Percentiles rank a stretch among this genome's conserved stretches.
Conservation (phyloP, 116 monocot genomes). For the Posidonia oceanica region DNA sequence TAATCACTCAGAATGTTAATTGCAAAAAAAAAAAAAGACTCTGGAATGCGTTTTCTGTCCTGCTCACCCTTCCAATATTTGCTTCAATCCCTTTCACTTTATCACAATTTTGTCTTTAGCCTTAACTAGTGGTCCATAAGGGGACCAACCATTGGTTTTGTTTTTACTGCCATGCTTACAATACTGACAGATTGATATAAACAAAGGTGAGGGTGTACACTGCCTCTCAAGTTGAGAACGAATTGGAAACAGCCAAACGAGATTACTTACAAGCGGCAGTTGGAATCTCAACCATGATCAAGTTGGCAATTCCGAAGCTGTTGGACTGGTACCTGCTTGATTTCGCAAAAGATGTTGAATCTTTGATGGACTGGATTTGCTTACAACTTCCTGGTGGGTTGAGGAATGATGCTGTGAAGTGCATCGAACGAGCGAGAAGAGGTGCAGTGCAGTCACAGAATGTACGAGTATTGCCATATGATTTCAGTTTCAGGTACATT, state of each 20-base stretch:
- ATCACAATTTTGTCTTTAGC: neutral
- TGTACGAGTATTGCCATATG: conserved; percentile 61
- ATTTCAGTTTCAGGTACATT: conserved; percentile 88
- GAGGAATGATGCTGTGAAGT: conserved; percentile 55
- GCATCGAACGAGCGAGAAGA: conserved; percentile 43
- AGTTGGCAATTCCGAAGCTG: conserved; percentile 63
- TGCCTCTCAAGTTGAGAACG: conserved; percentile 62
- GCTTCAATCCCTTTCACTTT: neutral
- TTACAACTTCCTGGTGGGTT: conserved; percentile 52
- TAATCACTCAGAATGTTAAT: no score
- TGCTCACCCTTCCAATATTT: neutral
- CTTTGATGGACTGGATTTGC: conserved; percentile 81
- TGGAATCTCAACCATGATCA: conserved; percentile 35
- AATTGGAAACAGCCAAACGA: conserved; percentile 72
- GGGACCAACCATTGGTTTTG: neutral
- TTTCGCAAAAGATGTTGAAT: conserved; percentile 79
- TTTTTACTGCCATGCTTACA: neutral
- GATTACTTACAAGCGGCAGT: conserved; percentile 81
- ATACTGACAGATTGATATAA: neutral
- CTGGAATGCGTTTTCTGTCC: no score
- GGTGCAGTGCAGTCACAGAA: conserved; percentile 10
- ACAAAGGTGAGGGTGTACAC: conserved; percentile 87
- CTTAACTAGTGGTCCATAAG: neutral
- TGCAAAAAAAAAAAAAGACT: no score
- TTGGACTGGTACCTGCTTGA: conserved; percentile 75